These are phyloP conservation scores for Cafeteria roenbergensis DNA, from an alignment of 108 stramenopile genomes.

Conservation along the genomic window DNA sequence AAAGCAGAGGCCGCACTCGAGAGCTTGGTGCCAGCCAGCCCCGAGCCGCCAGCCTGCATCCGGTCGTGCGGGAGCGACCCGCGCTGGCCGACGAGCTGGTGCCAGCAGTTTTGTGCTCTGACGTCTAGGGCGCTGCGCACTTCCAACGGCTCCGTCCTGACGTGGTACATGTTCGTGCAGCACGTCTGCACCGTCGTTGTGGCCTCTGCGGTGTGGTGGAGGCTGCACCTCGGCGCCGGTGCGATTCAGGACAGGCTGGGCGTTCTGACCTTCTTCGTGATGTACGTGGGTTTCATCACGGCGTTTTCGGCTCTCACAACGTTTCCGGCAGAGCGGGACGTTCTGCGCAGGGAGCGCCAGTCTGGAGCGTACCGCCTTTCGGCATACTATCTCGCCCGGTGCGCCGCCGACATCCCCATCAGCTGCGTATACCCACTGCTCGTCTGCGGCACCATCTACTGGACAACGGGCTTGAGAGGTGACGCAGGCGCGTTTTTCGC, in stretches of 20 bases:
- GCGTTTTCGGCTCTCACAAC: not conserved
- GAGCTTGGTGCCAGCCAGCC: too few species aligned
- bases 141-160: not conserved
- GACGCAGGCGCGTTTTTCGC: not conserved
- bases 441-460: not conserved
- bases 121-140: not conserved
- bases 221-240: not conserved
- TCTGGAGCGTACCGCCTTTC: not conserved
- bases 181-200: not conserved
- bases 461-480: not conserved
- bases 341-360: not conserved
- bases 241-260: not conserved
- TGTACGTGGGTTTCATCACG: not conserved
- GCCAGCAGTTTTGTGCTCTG: not conserved
- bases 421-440: not conserved
- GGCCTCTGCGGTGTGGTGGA: not conserved
- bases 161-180: not conserved
- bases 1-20: too few species aligned
- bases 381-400: not conserved
- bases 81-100: conserved; percentile 1
- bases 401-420: not conserved
- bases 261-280: not conserved
- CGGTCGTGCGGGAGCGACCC: too few species aligned
- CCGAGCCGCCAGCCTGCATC: too few species aligned
- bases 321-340: not conserved